Evolutionary conservation across 228 moss, liverwort and hornwort genomes (phyloP), one percentile per base, ranked within the genome.

Genomic region (Sphagnum magellanicum): DNA sequence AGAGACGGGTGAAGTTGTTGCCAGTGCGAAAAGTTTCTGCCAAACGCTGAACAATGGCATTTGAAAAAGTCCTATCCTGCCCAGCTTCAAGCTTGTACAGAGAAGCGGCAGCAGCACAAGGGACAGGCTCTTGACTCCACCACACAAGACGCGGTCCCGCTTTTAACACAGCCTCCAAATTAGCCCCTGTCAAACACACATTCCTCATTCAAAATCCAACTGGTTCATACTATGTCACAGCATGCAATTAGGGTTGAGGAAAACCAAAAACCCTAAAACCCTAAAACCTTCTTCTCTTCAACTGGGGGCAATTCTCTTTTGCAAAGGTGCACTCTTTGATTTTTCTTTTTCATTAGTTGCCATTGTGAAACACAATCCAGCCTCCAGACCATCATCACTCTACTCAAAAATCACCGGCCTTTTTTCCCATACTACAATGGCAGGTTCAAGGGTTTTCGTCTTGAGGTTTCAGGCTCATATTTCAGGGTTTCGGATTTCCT

Each of bases 11-110:
- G 50, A 92, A 91, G 64, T 92, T 98, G 49, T 78, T 90, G 46
- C 91, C 94, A 8, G 90, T 90, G 51, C 93, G 98, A 69, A 98
- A 98, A 48, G 94, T 83, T 46, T 98, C 98, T 16, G 98, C 98
- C 50, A 98, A 89, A 51, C 94, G 90, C 48, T 89, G 89, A 63
- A 98, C 76, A 70, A 98, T 90, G 46, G 94, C 91, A 63, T 84
- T 90, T 12, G 94, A 90, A 66, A 94, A 94, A 0, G 87, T 84
- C 59, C 84, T 87, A 71, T 98, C 92, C 60, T 90, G 87, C 63
- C 98, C 94, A 12, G 90, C 87, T 48, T 83, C 94, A 16, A 98
- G 80, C 71, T 90, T 94, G 77, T 83, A 94, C 14, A 98, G 81
- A 51, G 84, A 76, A 6, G 87, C 92, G 17, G 81, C 89, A 76